Percentiles rank a stretch among this genome's conserved stretches.
phyloP scores from a whole-genome alignment of 345 rosid species.

The Orychophragmus violaceus region DNA sequence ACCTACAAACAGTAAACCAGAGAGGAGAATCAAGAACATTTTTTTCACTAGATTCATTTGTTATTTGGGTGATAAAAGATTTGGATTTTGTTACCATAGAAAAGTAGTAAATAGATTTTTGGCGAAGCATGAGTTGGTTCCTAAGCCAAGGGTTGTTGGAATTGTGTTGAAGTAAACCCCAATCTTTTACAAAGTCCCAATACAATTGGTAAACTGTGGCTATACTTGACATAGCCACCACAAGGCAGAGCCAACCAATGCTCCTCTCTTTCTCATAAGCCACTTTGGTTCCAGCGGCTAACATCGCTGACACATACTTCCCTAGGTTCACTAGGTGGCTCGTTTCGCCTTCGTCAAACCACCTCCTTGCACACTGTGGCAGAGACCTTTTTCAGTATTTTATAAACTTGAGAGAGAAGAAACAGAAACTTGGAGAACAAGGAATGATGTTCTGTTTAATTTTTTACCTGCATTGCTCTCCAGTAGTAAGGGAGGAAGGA shows the following conservation, averaged over 20 bases:
- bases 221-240: slow-evolving; percentile 66
- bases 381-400: neutral
- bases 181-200: slow-evolving; percentile 97
- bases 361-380: slow-evolving; percentile 77
- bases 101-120: slow-evolving; percentile 77
- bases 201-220: slow-evolving; percentile 90
- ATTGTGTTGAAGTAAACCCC: slow-evolving; percentile 89
- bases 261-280: slow-evolving; percentile 72
- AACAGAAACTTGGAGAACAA: neutral
- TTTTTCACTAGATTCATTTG: neutral
- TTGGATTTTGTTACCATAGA: slow-evolving; percentile 61
- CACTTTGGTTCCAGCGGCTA: slow-evolving; percentile 92
- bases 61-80: neutral
- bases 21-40: neutral
- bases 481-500: slow-evolving; percentile 97
- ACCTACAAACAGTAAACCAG: slow-evolving; percentile 45
- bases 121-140: slow-evolving; percentile 85
- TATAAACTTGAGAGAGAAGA: neutral
- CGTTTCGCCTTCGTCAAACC: slow-evolving; percentile 87
- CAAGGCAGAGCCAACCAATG: slow-evolving; percentile 58
- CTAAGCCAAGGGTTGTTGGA: slow-evolving; percentile 96
- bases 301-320: slow-evolving; percentile 91
- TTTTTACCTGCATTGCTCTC: slow-evolving; percentile 99
- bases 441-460: neutral
- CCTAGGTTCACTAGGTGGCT: slow-evolving; percentile 79